Percentiles rank a stretch among this genome's conserved stretches.
Evolutionary conservation across 2,329 filamentous ascomycete genomes (phyloP).

Genomic region (Colletotrichum agaves): DNA sequence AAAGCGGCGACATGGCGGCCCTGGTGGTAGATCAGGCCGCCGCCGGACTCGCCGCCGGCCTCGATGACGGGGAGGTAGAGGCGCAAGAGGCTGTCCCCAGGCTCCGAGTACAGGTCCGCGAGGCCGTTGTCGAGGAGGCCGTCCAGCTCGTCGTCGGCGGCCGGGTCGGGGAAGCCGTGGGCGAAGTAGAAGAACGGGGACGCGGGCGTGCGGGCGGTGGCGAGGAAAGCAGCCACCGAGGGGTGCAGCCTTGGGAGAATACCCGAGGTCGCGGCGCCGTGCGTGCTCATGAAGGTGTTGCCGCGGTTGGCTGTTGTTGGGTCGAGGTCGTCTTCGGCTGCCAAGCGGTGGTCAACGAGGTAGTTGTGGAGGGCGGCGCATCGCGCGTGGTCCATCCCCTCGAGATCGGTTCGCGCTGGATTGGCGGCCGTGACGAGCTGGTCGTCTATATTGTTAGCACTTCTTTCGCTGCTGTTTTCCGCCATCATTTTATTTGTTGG

Average conservation of each 20-base stretch:
- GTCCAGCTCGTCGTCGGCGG: background rate
- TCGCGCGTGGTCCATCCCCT: constrained; percentile 43
- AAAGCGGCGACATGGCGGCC: constrained; percentile 40
- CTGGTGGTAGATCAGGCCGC: constrained; percentile 47
- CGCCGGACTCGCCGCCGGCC: constrained; percentile 29
- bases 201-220: constrained; percentile 38
- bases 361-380: constrained; percentile 48
- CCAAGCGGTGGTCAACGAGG: constrained; percentile 43
- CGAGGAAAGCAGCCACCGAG: constrained; percentile 42
- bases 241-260: constrained; percentile 42
- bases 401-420: constrained; percentile 41
- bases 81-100: constrained; percentile 17
- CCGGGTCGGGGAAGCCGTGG: constrained; percentile 33
- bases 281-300: constrained; percentile 40
- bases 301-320: constrained; percentile 37
- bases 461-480: background rate
- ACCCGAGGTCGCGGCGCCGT: constrained; percentile 40
- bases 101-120: constrained; percentile 41
- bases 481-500: background rate
- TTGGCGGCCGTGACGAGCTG: constrained; percentile 44
- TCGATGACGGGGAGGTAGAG: constrained; percentile 40
- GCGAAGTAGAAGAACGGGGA: constrained; percentile 43
- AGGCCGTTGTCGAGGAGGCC: constrained; percentile 40
- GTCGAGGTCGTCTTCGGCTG: constrained; percentile 40
- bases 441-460: constrained; percentile 23